A percentile compares a stretch with the other conserved stretches of the same genome.
Conservation (phyloP, 768 basidiomycete genomes). For the Jaapia argillacea region DNA sequence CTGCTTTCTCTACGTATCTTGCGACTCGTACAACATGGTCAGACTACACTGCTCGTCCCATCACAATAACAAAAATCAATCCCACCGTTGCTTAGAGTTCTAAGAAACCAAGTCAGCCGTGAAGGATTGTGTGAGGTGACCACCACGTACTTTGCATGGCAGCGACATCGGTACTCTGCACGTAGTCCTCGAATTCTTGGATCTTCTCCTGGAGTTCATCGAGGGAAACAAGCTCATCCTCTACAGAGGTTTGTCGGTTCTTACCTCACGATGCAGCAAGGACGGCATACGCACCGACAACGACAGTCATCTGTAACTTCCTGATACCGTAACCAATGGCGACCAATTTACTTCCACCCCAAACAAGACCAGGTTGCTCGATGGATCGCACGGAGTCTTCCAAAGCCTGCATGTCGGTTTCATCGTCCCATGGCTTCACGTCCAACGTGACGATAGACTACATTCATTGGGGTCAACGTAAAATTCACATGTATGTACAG, state of each 20-base stretch:
- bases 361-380: slow-evolving; percentile 83
- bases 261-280: background rate
- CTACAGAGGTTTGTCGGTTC: slow-evolving; percentile 41
- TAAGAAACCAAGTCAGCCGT: background rate
- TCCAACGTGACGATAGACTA: slow-evolving; percentile 97
- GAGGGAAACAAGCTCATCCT: slow-evolving; percentile 91
- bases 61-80: too few species aligned
- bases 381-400: slow-evolving; percentile 81
- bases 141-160: slow-evolving; percentile 79
- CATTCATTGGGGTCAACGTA: slow-evolving; percentile 1
- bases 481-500: slow-evolving; percentile 10
- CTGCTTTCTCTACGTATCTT: background rate
- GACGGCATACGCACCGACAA: slow-evolving; percentile 28
- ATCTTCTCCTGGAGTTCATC: slow-evolving; percentile 93
- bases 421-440: slow-evolving; percentile 99
- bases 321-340: slow-evolving; percentile 88
- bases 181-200: slow-evolving; percentile 73
- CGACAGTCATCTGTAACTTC: slow-evolving; percentile 73
- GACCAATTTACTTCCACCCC: slow-evolving; percentile 92
- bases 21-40: slow-evolving; percentile 1
- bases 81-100: background rate
- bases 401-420: slow-evolving; percentile 90
- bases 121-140: background rate
- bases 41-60: background rate
- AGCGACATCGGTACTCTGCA: slow-evolving; percentile 86